phyloP scores from a whole-genome alignment of 768 basidiomycete genomes.

The Rhodotorula paludigena region DNA sequence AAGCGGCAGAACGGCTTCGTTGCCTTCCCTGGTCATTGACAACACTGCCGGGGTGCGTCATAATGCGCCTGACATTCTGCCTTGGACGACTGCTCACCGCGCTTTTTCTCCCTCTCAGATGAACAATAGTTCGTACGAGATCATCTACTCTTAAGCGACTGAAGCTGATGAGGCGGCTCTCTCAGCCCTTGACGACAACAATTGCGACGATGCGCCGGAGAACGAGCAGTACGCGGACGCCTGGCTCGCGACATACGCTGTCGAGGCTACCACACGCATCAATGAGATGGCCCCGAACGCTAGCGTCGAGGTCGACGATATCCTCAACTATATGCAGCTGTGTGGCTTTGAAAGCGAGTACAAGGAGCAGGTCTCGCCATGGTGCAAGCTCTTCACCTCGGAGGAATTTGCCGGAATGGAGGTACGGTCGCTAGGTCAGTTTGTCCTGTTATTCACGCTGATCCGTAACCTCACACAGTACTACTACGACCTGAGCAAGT shows the following conservation, averaged over 20 bases:
- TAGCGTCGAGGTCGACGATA: conserved; percentile 56
- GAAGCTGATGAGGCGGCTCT: fast-evolving
- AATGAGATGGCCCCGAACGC: conserved; percentile 58
- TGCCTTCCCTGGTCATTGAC: conserved; percentile 58
- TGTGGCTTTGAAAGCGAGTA: conserved; percentile 75
- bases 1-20: conserved; percentile 52
- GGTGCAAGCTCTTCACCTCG: conserved; percentile 65
- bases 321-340: conserved; percentile 61
- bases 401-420: conserved; percentile 65
- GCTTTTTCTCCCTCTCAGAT: not conserved
- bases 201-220: conserved; percentile 51
- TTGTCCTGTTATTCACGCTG: conserved; percentile 22
- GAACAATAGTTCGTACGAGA: not conserved
- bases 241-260: conserved; percentile 61
- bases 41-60: conserved; percentile 49
- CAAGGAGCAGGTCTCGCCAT: conserved; percentile 56
- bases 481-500: conserved; percentile 68
- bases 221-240: conserved; percentile 29
- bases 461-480: conserved; percentile 26
- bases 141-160: too few species aligned
- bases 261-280: conserved; percentile 58
- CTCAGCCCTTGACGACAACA: conserved; percentile 57
- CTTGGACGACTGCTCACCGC: not conserved
- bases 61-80: conserved; percentile 45
- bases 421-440: conserved; percentile 50